A percentile compares a stretch with the other conserved stretches of the same genome.
Conservation (phyloP, 1,284 basidiomycete species). For the Albatrellus sp. region DNA sequence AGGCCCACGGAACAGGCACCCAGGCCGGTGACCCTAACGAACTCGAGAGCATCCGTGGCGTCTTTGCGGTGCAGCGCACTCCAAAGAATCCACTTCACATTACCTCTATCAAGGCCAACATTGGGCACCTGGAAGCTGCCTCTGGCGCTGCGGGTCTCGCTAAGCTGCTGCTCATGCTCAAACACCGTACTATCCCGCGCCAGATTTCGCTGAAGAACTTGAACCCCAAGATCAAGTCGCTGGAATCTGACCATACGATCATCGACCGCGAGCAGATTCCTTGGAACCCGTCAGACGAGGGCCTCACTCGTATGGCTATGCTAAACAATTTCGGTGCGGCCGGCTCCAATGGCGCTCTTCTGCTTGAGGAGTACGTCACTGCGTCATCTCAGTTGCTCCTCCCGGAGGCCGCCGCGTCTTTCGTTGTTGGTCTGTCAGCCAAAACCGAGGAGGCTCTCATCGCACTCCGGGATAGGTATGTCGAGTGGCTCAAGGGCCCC, state of each 20-base stretch:
- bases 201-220: constrained; percentile 45
- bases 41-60: constrained; percentile 45
- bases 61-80: constrained; percentile 31
- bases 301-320: constrained; percentile 32
- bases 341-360: constrained; percentile 52
- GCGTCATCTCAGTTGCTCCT: background rate
- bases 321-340: constrained; percentile 68
- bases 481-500: constrained; percentile 29
- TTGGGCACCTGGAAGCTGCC: constrained; percentile 65
- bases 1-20: constrained; percentile 61
- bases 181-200: constrained; percentile 38
- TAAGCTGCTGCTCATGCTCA: constrained; percentile 60
- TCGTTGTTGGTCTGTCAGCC: constrained; percentile 49
- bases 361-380: constrained; percentile 39
- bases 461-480: constrained; percentile 30
- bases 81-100: constrained; percentile 43
- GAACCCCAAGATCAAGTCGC: constrained; percentile 40
- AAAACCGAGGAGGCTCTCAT: constrained; percentile 36
- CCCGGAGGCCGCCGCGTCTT: constrained; percentile 6
- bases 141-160: constrained; percentile 60
- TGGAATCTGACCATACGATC: constrained; percentile 34
- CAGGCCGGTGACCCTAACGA: constrained; percentile 59
- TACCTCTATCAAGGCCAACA: constrained; percentile 58
- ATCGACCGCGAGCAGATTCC: constrained; percentile 29
- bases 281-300: constrained; percentile 28